These are phyloP conservation scores for Sanghuangporus weigelae DNA, from an alignment of 1,284 basidiomycete species.

Conservation along the genomic window DNA sequence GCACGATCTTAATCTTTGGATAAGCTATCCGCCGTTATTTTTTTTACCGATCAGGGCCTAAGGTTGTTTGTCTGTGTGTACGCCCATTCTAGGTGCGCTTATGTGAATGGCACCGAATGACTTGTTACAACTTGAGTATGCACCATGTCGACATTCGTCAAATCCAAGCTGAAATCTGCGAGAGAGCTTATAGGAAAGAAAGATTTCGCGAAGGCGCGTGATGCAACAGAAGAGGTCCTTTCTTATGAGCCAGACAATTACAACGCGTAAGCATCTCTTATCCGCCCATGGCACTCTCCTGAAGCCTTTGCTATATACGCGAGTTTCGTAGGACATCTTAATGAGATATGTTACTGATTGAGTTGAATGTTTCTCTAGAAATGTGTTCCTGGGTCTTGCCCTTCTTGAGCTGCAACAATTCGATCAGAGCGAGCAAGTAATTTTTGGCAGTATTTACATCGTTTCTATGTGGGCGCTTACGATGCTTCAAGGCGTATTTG, in stretches of 20 bases:
- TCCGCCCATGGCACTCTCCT: background rate
- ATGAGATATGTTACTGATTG: background rate
- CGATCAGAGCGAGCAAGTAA: constrained; percentile 81
- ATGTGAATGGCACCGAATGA: no score
- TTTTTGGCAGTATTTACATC: constrained; percentile 15
- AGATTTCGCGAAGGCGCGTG: constrained; percentile 67
- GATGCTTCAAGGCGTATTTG: constrained; percentile 55
- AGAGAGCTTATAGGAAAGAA: constrained; percentile 73
- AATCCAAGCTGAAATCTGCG: constrained; percentile 76
- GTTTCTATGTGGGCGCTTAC: background rate
- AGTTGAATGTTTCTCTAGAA: constrained; percentile 37
- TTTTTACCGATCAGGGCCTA: no score
- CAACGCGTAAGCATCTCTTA: constrained; percentile 68
- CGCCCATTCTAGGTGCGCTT: no score
- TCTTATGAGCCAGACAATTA: constrained; percentile 76
- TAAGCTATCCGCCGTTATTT: no score
- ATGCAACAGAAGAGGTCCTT: constrained; percentile 57
- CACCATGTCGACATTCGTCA: constrained; percentile 42
- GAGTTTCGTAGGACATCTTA: background rate
- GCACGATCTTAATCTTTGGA: no score
- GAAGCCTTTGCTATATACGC: background rate
- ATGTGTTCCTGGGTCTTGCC: constrained; percentile 79
- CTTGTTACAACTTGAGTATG: no score
- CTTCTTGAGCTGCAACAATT: constrained; percentile 65
- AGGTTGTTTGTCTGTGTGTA: no score